Base-by-base conservation (phyloP, 2,329 filamentous ascomycete species). In the Penicillium sp. region DNA sequence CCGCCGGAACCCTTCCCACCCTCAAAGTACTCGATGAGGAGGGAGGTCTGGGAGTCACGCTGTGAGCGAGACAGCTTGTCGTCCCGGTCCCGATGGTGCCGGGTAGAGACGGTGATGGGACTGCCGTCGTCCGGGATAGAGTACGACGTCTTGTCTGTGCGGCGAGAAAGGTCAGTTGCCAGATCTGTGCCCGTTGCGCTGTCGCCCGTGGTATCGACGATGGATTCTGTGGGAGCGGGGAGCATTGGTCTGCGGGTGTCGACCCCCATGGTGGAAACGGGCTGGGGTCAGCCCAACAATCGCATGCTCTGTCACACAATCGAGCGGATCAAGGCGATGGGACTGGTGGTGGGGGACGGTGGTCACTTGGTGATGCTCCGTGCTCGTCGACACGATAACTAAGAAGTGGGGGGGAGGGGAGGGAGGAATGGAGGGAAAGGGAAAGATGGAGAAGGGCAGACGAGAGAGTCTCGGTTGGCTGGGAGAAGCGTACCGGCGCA, bases 1-100 rank as follows among this genome's bases (percentile, higher is more conserved):
- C 58, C 55, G 41, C 54, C 74, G 74, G 55, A 74, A 36, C 57
- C 75, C 41, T 78, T 90, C 48, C 83, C 81, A 53, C 82, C 86
- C 69, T 95, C 90, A 59, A 94, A 96, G 68, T 94, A 95, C 70
- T 96, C 90, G 58, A 96, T 96, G 57, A 96, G 75, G 52, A 96
- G 76, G 41, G 87, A 94, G 25, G 90, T 94, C 71, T 94, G 89
- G 31, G 87, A 94, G 56, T 79, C 68, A 30, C 78, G 66, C 60
- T 68, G 61, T 59, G 71, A 67, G 63, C 67, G 75, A 67, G 73
- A 73, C 42, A 78, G 69, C 48, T 69, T 76, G 47, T 75, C 70
- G 77, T 76, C 80, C 63, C 80, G 83, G 56, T 69, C 81, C 78
- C 67, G 62, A 47, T 64, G 60, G 33, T 60, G 64, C 47, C 60